Percentiles rank a stretch among this genome's conserved stretches.
Evolutionary conservation across 83 land plant genomes (phyloP).

Genomic region (Larix sibirica): DNA sequence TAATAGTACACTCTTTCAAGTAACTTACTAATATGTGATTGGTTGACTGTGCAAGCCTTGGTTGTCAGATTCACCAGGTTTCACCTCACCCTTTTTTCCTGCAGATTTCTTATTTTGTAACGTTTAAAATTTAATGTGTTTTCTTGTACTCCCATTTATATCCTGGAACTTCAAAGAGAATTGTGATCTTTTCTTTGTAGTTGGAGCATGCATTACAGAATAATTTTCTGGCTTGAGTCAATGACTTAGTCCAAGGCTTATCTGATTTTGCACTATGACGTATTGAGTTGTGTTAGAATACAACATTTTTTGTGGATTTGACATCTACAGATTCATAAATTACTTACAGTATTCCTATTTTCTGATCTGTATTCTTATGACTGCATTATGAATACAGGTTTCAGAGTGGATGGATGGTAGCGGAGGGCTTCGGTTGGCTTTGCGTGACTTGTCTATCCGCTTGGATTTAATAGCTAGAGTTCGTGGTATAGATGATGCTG

Average conservation of each 20-base stretch:
- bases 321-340: background rate
- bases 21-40: background rate
- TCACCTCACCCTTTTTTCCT: background rate
- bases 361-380: background rate
- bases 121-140: background rate
- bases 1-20: background rate
- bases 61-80: background rate
- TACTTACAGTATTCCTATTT: background rate
- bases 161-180: background rate
- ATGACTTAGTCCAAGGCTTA: background rate
- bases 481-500: conserved; percentile 52
- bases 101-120: background rate
- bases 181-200: background rate
- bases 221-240: background rate
- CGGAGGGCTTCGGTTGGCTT: conserved; percentile 45
- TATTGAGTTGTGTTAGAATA: background rate
- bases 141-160: background rate
- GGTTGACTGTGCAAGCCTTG: background rate
- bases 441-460: conserved; percentile 59
- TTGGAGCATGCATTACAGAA: background rate
- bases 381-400: conserved; percentile 34
- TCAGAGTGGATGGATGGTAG: conserved; percentile 44
- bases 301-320: background rate
- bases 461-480: conserved; percentile 65
- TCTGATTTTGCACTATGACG: background rate